Percentiles rank a stretch among this genome's conserved stretches.
phyloP scores from a whole-genome alignment of 1,284 basidiomycete species.

The Boletus smithii region DNA sequence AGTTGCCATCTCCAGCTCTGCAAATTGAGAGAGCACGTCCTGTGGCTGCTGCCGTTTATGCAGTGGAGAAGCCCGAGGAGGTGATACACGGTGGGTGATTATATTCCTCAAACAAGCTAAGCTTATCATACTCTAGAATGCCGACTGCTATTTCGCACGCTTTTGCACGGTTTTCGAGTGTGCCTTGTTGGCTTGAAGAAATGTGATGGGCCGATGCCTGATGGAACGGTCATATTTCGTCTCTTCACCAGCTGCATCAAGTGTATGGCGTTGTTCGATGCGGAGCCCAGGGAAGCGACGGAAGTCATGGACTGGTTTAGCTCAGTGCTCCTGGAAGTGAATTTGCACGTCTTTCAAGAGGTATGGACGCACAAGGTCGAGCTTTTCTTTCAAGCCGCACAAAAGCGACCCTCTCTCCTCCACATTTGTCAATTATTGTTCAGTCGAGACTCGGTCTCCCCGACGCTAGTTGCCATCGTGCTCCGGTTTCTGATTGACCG shows the following conservation, averaged over 20 bases:
- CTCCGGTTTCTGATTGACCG: constrained; percentile 85
- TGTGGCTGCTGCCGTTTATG: constrained; percentile 69
- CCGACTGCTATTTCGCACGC: constrained; percentile 82
- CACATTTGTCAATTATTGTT: constrained; percentile 89
- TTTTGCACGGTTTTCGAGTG: constrained; percentile 88
- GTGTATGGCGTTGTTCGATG: constrained; percentile 85
- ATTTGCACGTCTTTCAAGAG: constrained; percentile 90
- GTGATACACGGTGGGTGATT: constrained; percentile 59
- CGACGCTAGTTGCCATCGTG: constrained; percentile 90
- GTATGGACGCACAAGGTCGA: constrained; percentile 91
- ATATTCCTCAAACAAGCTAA: not conserved
- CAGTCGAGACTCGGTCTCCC: constrained; percentile 78
- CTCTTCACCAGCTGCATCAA: constrained; percentile 86
- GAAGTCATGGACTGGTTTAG: constrained; percentile 89
- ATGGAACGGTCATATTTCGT: constrained; percentile 84
- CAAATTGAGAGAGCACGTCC: constrained; percentile 80
- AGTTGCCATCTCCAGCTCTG: constrained; percentile 43
- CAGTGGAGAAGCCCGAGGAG: constrained; percentile 74
- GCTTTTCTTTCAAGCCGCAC: constrained; percentile 79
- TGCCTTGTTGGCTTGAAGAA: constrained; percentile 79
- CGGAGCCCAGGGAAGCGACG: constrained; percentile 78
- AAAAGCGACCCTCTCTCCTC: constrained; percentile 78
- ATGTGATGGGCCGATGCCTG: constrained; percentile 74
- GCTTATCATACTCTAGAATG: constrained; percentile 54
- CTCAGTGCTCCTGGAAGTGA: constrained; percentile 75